Evolutionary conservation across 805 yeast species (phyloP), one percentile per base, ranked within the genome.

Genomic region (Kodamaea hsintzibuensis): DNA sequence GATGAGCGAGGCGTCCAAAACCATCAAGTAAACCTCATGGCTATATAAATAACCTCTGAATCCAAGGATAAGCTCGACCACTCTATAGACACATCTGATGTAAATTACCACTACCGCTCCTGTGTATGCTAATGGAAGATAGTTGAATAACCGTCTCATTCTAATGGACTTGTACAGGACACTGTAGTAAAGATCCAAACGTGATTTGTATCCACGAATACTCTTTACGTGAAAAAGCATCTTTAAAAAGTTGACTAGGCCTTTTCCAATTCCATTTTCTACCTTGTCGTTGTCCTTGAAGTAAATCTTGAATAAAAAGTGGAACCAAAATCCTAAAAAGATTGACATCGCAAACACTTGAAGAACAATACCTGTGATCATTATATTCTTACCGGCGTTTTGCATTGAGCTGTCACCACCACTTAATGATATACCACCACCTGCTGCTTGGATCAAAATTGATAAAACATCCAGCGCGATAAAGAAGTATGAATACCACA

Each of bases 31-130:
- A 2, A 74, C 65, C 3, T 78, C 64, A 33, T 69, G 68, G 1
- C 76, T 71, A 48, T 88, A 85, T 60, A 91, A 72, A 54, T 68
- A 76, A 1, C 96, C 93, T 5, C 63, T 55, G 86, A 91, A 89
- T 10, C 92, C 93, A 62, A 84, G 82, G 2, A 83, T 69, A 55
- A 91, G 74, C 68, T 91, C 97, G 39, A 82, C 78, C 30, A 89
- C 78, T 64, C 96, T 80, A 69, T 88, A 90, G 44, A 85, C 73
- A 59, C 92, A 87, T 64, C 97, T 80, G 37, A 82, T 73, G 57
- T 81, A 85, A 43, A 50, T 46, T 7, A 22, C 49, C 17, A 45
- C 17, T 8, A 53, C 54, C 7, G 55, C 35, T 5, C 38, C 22
- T 4, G 54, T 42, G 35, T 56, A 8, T 8, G 53, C 55, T 43